A percentile compares a stretch with the other conserved stretches of the same genome.
Evolutionary conservation across 2,329 filamentous ascomycete species (phyloP).

Genomic region (Sordariomycetes sp.): DNA sequence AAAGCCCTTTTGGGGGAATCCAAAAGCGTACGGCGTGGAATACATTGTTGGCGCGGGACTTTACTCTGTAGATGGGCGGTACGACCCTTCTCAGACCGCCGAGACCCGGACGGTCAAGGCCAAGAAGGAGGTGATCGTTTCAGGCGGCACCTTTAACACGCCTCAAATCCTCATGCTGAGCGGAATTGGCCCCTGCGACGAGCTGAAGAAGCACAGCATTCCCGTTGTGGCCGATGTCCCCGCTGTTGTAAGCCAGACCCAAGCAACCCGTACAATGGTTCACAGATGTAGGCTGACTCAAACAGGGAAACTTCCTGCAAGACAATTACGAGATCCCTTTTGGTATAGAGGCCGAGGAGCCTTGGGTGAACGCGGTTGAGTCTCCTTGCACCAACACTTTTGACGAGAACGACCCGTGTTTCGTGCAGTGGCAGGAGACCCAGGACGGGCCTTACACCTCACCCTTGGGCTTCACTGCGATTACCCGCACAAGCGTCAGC

Average conservation of each 20-base stretch:
- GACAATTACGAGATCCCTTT: conserved; percentile 41
- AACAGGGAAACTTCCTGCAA: conserved; percentile 40
- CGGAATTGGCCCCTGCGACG: conserved; percentile 21
- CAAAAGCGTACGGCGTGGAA: conserved; percentile 15
- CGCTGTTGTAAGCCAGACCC: conserved; percentile 28
- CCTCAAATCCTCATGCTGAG: conserved; percentile 25
- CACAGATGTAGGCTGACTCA: background rate
- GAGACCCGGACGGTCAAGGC: conserved; percentile 8
- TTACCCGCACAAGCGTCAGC: conserved; percentile 3
- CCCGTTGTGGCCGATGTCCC: conserved; percentile 40
- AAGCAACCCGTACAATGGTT: background rate
- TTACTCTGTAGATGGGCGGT: conserved; percentile 22
- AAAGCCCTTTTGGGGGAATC: conserved; percentile 4
- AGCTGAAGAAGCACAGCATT: conserved; percentile 28
- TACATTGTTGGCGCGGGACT: conserved; percentile 28
- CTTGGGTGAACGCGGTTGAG: conserved; percentile 1
- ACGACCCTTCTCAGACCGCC: conserved; percentile 2
- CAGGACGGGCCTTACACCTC: conserved; percentile 5
- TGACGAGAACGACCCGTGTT: conserved; percentile 6
- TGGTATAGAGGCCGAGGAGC: background rate
- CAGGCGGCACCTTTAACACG: conserved; percentile 23
- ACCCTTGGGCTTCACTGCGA: background rate
- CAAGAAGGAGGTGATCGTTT: conserved; percentile 22
- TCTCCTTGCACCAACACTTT: background rate
- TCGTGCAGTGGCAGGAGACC: conserved; percentile 5